Percentiles rank a stretch among this genome's conserved stretches.
These are phyloP conservation scores for Cyclotella baltica DNA, from an alignment of 108 stramenopile genomes.

Conservation along the genomic window DNA sequence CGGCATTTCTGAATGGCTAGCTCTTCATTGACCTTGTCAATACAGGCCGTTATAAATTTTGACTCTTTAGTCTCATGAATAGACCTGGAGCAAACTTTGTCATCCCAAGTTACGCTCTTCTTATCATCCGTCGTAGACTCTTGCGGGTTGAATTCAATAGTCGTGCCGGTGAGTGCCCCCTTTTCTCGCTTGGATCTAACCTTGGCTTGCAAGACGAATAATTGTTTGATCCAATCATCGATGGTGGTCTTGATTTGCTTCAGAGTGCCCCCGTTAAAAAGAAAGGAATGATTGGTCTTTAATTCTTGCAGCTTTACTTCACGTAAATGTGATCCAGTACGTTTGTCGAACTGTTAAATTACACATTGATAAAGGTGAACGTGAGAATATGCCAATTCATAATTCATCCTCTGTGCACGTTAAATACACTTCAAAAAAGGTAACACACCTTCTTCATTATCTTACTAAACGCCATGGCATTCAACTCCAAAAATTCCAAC, in stretches of 20 bases:
- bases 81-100: neutral
- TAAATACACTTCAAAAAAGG: neutral
- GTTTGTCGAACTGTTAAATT: conserved; percentile 43
- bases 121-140: conserved; percentile 3
- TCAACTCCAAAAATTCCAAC: conserved; percentile 49
- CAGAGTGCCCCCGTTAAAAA: conserved; percentile 51
- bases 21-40: conserved; percentile 30
- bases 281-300: conserved; percentile 42
- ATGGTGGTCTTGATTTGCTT: conserved; percentile 25
- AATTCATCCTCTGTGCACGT: too few species aligned
- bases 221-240: conserved; percentile 33
- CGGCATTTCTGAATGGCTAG: conserved; percentile 30
- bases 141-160: conserved; percentile 24
- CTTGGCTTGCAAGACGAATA: conserved; percentile 17
- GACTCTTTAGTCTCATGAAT: conserved; percentile 33
- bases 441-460: conserved; percentile 50
- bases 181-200: neutral
- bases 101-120: conserved; percentile 1
- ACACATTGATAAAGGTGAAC: too few species aligned
- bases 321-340: conserved; percentile 57
- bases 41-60: conserved; percentile 13
- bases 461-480: conserved; percentile 53
- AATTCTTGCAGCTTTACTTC: conserved; percentile 60
- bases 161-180: neutral
- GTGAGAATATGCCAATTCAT: too few species aligned